A percentile compares a stretch with the other conserved stretches of the same genome.
phyloP scores from a whole-genome alignment of 352 stramenopile species.

The Globisporangium carolinianum region DNA sequence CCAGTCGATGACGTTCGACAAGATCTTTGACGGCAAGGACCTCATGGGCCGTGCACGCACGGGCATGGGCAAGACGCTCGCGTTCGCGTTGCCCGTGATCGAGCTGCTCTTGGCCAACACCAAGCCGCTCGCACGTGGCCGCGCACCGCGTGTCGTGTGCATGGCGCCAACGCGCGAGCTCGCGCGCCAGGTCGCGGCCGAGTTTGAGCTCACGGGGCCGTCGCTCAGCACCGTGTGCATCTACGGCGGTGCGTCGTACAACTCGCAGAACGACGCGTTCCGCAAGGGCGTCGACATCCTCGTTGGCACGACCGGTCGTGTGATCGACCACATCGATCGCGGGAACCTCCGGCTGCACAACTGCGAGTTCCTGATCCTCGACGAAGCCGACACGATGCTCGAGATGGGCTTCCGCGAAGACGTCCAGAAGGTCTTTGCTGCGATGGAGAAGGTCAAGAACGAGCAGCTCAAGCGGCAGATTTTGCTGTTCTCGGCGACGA shows the following conservation, averaged over 20 bases:
- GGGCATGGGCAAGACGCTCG: conserved; percentile 98
- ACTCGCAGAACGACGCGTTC: conserved; percentile 85
- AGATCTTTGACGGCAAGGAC: conserved; percentile 93
- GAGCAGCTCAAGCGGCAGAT: conserved; percentile 63
- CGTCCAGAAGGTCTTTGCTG: conserved; percentile 90
- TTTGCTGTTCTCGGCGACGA: conserved; percentile 92
- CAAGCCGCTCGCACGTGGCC: conserved; percentile 57
- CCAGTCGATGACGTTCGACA: conserved; percentile 93
- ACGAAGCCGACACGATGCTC: conserved; percentile 94
- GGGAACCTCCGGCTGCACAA: conserved; percentile 85
- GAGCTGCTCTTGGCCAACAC: conserved; percentile 87
- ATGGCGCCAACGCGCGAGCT: conserved; percentile 97
- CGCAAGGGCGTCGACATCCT: conserved; percentile 88
- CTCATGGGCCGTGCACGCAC: conserved; percentile 96
- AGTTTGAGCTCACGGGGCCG: conserved; percentile 81
- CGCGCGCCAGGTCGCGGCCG: conserved; percentile 93
- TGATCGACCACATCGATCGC: conserved; percentile 92
- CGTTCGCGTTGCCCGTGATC: conserved; percentile 95
- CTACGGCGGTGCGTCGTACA: conserved; percentile 90
- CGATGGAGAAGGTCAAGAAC: conserved; percentile 68
- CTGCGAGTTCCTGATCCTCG: conserved; percentile 90
- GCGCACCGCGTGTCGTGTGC: conserved; percentile 90
- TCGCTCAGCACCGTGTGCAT: conserved; percentile 85
- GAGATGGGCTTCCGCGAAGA: conserved; percentile 96
- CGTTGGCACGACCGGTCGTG: conserved; percentile 89